Evolutionary conservation across 352 stramenopile genomes (phyloP).

Genomic region (Stephanocyclus meneghinianus): DNA sequence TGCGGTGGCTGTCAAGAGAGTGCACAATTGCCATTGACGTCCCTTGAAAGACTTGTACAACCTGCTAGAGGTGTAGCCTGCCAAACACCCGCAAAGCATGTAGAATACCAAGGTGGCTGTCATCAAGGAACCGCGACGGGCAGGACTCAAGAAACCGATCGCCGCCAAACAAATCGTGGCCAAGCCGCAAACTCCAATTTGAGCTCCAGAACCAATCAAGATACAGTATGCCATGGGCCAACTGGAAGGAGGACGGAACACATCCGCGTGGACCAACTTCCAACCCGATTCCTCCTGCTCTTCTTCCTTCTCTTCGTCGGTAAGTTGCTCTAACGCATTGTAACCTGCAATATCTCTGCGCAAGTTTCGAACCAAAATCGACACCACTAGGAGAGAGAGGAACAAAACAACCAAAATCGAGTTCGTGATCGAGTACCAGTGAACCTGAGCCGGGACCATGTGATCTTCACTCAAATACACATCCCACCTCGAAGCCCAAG

Average conservation of each 20-base stretch:
- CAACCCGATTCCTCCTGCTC: conserved; percentile 90
- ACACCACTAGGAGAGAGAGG: conserved; percentile 96
- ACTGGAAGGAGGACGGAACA: conserved; percentile 95
- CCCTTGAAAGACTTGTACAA: conserved; percentile 98
- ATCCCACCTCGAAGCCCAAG: conserved; percentile 98
- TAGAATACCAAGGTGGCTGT: conserved; percentile 97
- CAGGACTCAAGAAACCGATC: conserved; percentile 93
- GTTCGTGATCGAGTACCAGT: conserved; percentile 99
- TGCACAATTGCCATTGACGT: conserved; percentile 88
- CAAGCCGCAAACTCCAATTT: conserved; percentile 90
- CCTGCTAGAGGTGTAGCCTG: conserved; percentile 92
- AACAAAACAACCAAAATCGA: conserved; percentile 99
- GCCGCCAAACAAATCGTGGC: conserved; percentile 91
- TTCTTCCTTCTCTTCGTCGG: conserved; percentile 93
- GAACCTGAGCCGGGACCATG: conserved; percentile 90
- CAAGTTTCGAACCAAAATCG: conserved; percentile 98
- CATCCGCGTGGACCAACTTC: conserved; percentile 99
- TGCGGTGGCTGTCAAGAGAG: conserved; percentile 90
- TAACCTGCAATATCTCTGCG: conserved; percentile 97
- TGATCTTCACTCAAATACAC: conserved; percentile 93
- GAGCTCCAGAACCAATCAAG: conserved; percentile 76
- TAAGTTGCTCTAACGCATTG: conserved; percentile 84
- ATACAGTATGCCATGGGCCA: conserved; percentile 94
- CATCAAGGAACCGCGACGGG: conserved; percentile 97
- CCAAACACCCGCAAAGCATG: conserved; percentile 84